Evolutionary conservation across 2,329 filamentous ascomycete species (phyloP).

Genomic region (Sclerotinia sclerotiorum): DNA sequence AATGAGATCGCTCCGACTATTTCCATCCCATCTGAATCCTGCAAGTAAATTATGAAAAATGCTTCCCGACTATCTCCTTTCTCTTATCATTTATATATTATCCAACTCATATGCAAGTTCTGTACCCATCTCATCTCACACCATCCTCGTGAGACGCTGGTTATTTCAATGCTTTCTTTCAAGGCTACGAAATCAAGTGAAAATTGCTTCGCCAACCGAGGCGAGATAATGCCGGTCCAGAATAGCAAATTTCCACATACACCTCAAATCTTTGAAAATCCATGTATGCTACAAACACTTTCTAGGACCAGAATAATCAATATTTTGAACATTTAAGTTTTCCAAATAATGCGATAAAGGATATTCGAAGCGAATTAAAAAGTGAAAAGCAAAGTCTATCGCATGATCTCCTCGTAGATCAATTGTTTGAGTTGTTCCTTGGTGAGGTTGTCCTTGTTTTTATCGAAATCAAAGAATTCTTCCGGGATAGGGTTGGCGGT

Average conservation of each 20-base stretch:
- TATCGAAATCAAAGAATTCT: constrained; percentile 99
- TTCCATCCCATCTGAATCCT: not conserved
- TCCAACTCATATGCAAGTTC: constrained; percentile 16
- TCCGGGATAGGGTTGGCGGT: constrained; percentile 95
- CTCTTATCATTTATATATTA: not conserved
- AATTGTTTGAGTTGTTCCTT: constrained; percentile 97
- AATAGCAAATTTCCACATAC: constrained; percentile 10
- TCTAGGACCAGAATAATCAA: constrained; percentile 13
- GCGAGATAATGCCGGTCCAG: constrained; percentile 12
- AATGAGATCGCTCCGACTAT: constrained; percentile 3
- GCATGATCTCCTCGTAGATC: constrained; percentile 93
- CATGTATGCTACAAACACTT: not conserved
- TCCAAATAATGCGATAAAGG: constrained; percentile 9
- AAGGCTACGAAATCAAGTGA: constrained; percentile 3
- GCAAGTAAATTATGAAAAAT: constrained; percentile 19
- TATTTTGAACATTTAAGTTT: constrained; percentile 13
- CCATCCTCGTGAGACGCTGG: not conserved
- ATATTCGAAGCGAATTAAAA: constrained; percentile 11
- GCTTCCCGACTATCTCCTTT: not conserved
- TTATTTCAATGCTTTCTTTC: constrained; percentile 3
- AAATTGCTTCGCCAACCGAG: not conserved
- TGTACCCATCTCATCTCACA: not conserved
- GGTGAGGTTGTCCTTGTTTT: constrained; percentile 98
- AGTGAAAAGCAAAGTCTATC: constrained; percentile 31
- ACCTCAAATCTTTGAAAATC: constrained; percentile 12